phyloP scores from a whole-genome alignment of 495 filamentous ascomycete species.

The Aspergillus affinis region DNA sequence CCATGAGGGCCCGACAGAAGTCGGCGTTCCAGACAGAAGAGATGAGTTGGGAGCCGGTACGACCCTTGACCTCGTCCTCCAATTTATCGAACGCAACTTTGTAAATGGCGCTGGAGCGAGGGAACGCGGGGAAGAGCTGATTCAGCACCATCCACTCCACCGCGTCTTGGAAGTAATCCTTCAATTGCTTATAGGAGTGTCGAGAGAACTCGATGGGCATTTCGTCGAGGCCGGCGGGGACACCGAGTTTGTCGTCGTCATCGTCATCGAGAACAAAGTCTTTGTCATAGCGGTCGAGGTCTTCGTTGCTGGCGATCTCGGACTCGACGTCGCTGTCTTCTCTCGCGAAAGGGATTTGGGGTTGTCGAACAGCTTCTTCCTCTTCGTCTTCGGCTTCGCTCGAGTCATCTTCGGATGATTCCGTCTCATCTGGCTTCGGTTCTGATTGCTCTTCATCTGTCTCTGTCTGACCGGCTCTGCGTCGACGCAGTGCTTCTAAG shows the following conservation, averaged over 20 bases:
- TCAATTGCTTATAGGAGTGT: constrained; percentile 63
- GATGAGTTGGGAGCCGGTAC: constrained; percentile 67
- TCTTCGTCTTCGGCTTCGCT: constrained; percentile 22
- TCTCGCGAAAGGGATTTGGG: constrained; percentile 9
- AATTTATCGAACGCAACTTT: constrained; percentile 71
- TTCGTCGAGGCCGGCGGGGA: constrained; percentile 49
- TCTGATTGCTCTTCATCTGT: constrained; percentile 37
- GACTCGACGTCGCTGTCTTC: constrained; percentile 40
- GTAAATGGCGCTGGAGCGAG: constrained; percentile 63
- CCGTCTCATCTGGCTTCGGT: constrained; percentile 22
- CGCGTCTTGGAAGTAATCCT: constrained; percentile 75
- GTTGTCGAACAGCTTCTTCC: constrained; percentile 19
- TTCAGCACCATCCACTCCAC: constrained; percentile 82
- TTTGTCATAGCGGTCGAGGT: constrained; percentile 62
- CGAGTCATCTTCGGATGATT: constrained; percentile 16
- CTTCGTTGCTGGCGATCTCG: constrained; percentile 35
- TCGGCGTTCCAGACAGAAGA: constrained; percentile 71
- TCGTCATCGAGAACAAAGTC: constrained; percentile 72
- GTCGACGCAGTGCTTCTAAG: constrained; percentile 55
- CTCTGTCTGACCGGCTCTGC: constrained; percentile 57
- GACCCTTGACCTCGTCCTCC: constrained; percentile 66
- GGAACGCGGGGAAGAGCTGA: constrained; percentile 74
- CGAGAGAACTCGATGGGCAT: constrained; percentile 73
- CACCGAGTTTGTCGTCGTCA: constrained; percentile 60
- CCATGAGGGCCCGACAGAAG: constrained; percentile 64